These are phyloP conservation scores for Verticillium klebahnii DNA, from an alignment of 2,329 filamentous ascomycete species.

Conservation along the genomic window DNA sequence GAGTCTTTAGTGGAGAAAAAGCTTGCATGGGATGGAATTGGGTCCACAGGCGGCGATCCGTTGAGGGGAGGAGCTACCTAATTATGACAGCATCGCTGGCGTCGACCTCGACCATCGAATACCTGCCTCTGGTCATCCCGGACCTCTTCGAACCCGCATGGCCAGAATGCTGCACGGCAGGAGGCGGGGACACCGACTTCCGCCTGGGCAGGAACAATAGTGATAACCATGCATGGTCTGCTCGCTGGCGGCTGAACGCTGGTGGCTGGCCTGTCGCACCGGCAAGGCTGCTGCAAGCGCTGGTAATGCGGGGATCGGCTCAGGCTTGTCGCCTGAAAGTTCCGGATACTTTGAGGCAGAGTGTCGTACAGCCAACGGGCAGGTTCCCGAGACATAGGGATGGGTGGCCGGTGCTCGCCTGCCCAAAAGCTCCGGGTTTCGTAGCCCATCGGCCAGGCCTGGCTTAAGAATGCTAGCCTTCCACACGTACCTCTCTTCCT, in stretches of 20 bases:
- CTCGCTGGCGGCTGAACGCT: neutral
- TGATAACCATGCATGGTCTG: neutral
- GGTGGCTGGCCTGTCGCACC: neutral
- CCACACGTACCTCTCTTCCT: neutral
- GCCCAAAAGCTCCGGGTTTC: neutral
- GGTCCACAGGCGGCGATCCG: neutral
- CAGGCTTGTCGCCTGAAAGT: neutral
- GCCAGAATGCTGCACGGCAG: neutral
- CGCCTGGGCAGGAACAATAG: neutral
- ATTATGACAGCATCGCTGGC: neutral
- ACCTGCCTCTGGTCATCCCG: neutral
- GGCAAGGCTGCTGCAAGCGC: neutral
- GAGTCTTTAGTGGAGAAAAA: neutral
- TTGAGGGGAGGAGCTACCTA: neutral
- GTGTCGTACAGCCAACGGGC: constrained; percentile 3
- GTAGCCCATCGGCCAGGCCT: neutral
- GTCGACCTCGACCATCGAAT: neutral
- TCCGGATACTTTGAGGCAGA: constrained; percentile 7
- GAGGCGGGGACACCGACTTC: neutral
- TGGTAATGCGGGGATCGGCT: neutral
- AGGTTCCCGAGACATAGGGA: constrained; percentile 8
- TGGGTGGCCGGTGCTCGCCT: neutral
- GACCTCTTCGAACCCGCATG: neutral
- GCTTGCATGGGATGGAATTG: neutral
- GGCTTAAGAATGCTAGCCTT: neutral